Conservation (phyloP, 2,329 filamentous ascomycete species). For the Monosporascus ibericus region DNA sequence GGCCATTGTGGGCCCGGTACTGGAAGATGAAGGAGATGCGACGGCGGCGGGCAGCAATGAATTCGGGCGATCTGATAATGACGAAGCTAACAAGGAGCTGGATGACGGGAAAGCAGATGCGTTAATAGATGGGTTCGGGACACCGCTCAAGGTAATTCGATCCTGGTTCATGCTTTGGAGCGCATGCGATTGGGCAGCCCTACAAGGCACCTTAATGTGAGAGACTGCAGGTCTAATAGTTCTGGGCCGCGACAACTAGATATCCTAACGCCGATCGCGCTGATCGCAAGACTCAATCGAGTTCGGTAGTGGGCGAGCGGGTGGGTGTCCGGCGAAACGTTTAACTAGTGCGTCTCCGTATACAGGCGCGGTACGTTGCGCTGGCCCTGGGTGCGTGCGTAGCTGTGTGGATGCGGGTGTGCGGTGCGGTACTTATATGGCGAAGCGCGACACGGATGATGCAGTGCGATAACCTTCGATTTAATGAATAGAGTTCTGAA, state of each 20-base stretch:
- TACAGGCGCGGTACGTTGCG: background rate
- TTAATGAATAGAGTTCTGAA: background rate
- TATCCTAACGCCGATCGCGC: slow-evolving; percentile 21
- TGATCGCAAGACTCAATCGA: slow-evolving; percentile 16
- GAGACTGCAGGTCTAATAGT: slow-evolving; percentile 10
- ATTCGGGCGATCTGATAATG: slow-evolving; percentile 19
- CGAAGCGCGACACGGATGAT: background rate
- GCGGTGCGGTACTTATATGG: background rate
- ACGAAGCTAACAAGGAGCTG: slow-evolving; percentile 6
- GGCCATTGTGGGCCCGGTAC: slow-evolving; percentile 36
- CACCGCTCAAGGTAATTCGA: slow-evolving; percentile 12
- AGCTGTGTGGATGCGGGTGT: background rate
- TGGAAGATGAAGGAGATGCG: slow-evolving; percentile 10
- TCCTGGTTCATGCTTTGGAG: slow-evolving; percentile 22
- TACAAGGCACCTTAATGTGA: slow-evolving; percentile 12
- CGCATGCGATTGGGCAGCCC: slow-evolving; percentile 18
- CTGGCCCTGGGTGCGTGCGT: background rate
- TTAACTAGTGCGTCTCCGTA: background rate
- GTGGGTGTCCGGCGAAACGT: slow-evolving; percentile 6
- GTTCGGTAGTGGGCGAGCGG: slow-evolving; percentile 13
- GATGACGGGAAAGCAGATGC: slow-evolving; percentile 14
- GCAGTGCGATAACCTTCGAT: background rate
- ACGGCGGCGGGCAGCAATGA: slow-evolving; percentile 13
- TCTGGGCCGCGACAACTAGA: slow-evolving; percentile 1
- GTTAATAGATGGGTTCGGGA: slow-evolving; percentile 13